Base-by-base conservation (phyloP, 306 rosid species). In the Vicia faba region DNA sequence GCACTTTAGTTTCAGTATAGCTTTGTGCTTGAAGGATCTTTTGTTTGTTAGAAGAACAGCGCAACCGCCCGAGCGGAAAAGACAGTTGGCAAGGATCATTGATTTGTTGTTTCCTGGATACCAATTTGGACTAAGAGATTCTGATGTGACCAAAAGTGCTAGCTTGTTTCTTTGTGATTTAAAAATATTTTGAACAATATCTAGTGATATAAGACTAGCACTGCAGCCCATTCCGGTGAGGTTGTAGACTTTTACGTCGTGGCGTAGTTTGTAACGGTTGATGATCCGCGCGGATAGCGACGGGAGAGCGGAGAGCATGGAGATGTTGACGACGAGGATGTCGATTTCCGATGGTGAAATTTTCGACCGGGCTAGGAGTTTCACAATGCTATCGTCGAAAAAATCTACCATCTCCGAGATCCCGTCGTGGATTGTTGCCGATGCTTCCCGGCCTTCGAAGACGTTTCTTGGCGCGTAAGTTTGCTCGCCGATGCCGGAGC, bases 171-270 rank as follows among this genome's bases (percentile, higher is more conserved):
- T 74, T 12, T 74, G 46, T 1, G 81, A 68, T 70, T 83, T 93
- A 61, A 93, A 85, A 13, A 90, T 72, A 70, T 72, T 71, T 8
- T 77, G 63, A 4, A 86, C 75, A 3, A 90, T 60, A 75, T 90
- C 97, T 6, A 83, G 3, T 0, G 99, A 90, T 11, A 93, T 85
- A 0, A 93, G 78, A 66, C 97, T 89, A 0, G 99, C 99, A 19
- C 95, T 86, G 70, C 99, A 93, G 0, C 99, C 99, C 99, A 93
- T 93, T 0, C 92, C 99, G 7, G 84, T 84, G 77, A 93, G 87
- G 18, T 89, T 93, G 70, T 75, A 90, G 4, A 86, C 99, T 65
- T 93, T 93, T 5, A 92, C 57, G 38, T 92, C 91, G 9, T 87
- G 82, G 5, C 88, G 75, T 77, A 92, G 0, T 64, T 86, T 92